Percentiles rank a stretch among this genome's conserved stretches.
These are phyloP conservation scores for Eucalyptus caleyi DNA, from an alignment of 345 rosid genomes.

Conservation along the genomic window DNA sequence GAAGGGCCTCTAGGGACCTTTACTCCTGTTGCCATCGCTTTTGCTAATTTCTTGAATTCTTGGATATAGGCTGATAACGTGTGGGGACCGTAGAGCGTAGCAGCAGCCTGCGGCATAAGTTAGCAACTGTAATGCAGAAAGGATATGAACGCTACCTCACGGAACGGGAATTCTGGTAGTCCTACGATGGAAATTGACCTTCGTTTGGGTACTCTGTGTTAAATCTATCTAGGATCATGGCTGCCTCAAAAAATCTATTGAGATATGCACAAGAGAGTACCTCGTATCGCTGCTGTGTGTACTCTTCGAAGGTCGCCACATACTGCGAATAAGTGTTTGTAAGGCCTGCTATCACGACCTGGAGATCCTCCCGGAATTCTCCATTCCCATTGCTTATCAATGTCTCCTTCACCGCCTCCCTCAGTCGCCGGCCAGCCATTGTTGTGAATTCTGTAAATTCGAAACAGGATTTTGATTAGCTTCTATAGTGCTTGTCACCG, in stretches of 20 bases:
- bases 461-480: neutral
- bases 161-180: neutral
- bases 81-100: slow-evolving; percentile 55
- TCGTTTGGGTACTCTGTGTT: neutral
- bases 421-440: slow-evolving; percentile 44
- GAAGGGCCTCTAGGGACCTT: neutral
- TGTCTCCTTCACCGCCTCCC: slow-evolving; percentile 47
- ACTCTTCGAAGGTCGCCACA: slow-evolving; percentile 42
- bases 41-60: slow-evolving; percentile 37
- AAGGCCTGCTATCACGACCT: slow-evolving; percentile 43
- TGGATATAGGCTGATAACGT: slow-evolving; percentile 47
- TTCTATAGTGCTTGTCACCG: fast-evolving
- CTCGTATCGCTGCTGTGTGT: slow-evolving; percentile 42
- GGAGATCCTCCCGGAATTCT: slow-evolving; percentile 21
- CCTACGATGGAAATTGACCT: neutral
- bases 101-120: slow-evolving; percentile 30
- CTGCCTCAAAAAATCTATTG: neutral
- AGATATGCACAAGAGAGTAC: neutral
- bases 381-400: slow-evolving; percentile 32
- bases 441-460: slow-evolving; percentile 39
- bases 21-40: slow-evolving; percentile 30
- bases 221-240: neutral
- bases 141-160: neutral
- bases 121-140: neutral
- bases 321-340: slow-evolving; percentile 51